Conservation (phyloP, 495 filamentous ascomycete genomes). For the Xylaria acuta region DNA sequence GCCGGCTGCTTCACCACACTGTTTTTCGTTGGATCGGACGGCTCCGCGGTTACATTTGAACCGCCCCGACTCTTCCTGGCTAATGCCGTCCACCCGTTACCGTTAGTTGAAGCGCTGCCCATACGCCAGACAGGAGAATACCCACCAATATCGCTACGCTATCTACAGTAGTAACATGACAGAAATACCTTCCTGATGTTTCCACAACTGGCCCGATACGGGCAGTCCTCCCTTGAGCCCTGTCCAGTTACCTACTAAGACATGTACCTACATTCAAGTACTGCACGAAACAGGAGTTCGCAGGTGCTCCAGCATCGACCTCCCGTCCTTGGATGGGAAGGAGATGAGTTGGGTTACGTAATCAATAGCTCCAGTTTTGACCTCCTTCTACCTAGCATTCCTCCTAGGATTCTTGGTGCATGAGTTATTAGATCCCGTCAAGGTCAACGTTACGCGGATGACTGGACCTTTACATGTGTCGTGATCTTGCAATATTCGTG, state of each 20-base stretch:
- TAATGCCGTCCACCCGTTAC: conserved; percentile 5
- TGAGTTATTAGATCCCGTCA: background rate
- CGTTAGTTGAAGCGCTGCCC: conserved; percentile 2
- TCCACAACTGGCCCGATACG: conserved; percentile 16
- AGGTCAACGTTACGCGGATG: background rate
- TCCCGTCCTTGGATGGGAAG: background rate
- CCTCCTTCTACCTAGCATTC: background rate
- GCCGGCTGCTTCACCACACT: background rate
- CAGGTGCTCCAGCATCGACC: conserved; percentile 1
- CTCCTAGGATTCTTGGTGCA: background rate
- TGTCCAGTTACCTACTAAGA: background rate
- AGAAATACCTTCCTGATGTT: background rate
- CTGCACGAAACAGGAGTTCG: conserved; percentile 5
- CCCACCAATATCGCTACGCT: conserved; percentile 10
- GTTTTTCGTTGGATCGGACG: conserved; percentile 13
- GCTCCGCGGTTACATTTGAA: conserved; percentile 21
- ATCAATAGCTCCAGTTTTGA: conserved; percentile 17
- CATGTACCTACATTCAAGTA: background rate
- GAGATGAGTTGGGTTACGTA: background rate
- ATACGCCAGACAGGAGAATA: conserved; percentile 1
- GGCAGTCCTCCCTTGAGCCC: background rate
- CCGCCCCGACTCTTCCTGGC: background rate
- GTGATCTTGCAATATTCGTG: background rate
- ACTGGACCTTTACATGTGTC: background rate
- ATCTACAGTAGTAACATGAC: background rate